Percentiles rank a stretch among this genome's conserved stretches.
phyloP scores from a whole-genome alignment of 768 basidiomycete species.

The Boletus reticulatus region DNA sequence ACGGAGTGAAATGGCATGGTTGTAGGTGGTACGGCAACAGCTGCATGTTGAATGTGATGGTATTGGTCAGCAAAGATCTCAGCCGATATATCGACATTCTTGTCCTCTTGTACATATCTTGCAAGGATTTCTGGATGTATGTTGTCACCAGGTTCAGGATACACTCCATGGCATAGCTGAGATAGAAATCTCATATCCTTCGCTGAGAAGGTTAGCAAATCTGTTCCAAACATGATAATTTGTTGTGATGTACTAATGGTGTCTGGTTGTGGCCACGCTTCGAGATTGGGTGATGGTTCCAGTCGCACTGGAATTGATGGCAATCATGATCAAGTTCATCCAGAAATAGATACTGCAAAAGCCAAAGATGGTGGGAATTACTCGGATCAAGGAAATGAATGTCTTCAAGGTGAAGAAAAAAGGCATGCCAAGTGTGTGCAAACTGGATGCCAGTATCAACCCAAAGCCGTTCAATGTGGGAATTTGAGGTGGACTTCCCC shows the following conservation, averaged over 20 bases:
- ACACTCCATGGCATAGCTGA: not conserved
- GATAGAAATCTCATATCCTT: constrained; percentile 6
- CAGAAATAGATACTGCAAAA: constrained; percentile 42
- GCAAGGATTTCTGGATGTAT: no score
- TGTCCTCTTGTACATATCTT: not conserved
- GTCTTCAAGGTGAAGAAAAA: constrained; percentile 37
- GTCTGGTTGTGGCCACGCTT: not conserved
- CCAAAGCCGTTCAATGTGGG: constrained; percentile 45
- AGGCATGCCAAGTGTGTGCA: constrained; percentile 38
- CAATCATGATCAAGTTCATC: constrained; percentile 38
- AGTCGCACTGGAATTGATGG: constrained; percentile 29
- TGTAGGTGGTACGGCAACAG: not conserved
- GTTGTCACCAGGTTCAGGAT: not conserved
- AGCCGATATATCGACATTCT: not conserved
- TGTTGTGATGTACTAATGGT: not conserved
- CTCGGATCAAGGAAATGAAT: constrained; percentile 33
- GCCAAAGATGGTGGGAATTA: constrained; percentile 40
- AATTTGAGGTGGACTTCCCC: constrained; percentile 40
- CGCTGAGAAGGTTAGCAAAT: no score
- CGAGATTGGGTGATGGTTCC: constrained; percentile 40
- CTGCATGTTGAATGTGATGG: not conserved
- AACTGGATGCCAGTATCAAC: constrained; percentile 42
- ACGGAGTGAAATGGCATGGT: not conserved
- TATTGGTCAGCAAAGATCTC: not conserved
- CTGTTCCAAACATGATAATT: not conserved